Percentiles rank a stretch among this genome's conserved stretches.
phyloP scores from a whole-genome alignment of 495 filamentous ascomycete genomes.

The Neurospora sp. region DNA sequence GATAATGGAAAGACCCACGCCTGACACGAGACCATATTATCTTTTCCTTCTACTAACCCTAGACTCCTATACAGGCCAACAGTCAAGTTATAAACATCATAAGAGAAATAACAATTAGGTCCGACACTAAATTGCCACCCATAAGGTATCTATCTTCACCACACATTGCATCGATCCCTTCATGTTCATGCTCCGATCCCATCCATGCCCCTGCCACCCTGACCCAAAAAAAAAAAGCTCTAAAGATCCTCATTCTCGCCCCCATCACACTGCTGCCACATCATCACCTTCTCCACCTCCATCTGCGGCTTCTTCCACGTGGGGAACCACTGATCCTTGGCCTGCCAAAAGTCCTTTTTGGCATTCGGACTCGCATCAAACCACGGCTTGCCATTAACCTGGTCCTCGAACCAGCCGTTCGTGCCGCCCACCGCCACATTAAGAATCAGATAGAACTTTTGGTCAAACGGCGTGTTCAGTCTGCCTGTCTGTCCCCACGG shows the following conservation, averaged over 20 bases:
- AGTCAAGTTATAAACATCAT: background rate
- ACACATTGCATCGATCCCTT: too few relatives aligned
- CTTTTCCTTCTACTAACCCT: too few relatives aligned
- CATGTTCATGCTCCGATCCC: too few relatives aligned
- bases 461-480: slow-evolving; percentile 68
- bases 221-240: background rate
- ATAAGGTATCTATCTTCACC: too few relatives aligned
- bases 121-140: too few relatives aligned
- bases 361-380: slow-evolving; percentile 55
- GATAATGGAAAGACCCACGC: too few relatives aligned
- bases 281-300: slow-evolving; percentile 63
- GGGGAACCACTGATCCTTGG: slow-evolving; percentile 55
- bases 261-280: slow-evolving; percentile 67
- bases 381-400: slow-evolving; percentile 65
- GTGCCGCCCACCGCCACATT: slow-evolving; percentile 76
- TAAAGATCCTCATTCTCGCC: slow-evolving; percentile 31
- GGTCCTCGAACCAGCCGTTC: slow-evolving; percentile 78
- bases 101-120: background rate
- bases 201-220: too few relatives aligned
- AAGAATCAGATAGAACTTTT: slow-evolving; percentile 70
- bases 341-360: slow-evolving; percentile 64
- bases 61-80: too few relatives aligned
- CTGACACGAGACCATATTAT: too few relatives aligned
- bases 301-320: slow-evolving; percentile 66
- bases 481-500: slow-evolving; percentile 46